A percentile compares a stretch with the other conserved stretches of the same genome.
Conservation (phyloP, 176 grass and related monocot species). For the Avena eriantha region DNA sequence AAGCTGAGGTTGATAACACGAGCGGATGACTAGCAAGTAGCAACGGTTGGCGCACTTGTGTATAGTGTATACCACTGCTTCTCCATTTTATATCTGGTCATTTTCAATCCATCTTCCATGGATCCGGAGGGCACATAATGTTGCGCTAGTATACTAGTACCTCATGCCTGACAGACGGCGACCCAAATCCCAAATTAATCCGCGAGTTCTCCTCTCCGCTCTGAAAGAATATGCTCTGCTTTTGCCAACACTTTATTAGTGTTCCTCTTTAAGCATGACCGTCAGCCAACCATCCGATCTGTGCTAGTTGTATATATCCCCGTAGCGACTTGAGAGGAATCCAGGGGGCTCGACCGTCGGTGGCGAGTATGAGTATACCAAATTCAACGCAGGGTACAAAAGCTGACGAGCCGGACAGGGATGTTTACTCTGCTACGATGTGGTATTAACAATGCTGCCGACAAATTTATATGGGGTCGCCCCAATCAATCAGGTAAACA, state of each 20-base stretch:
- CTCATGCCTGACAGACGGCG: constrained; percentile 2
- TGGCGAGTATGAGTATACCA: neutral
- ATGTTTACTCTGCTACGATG: constrained; percentile 27
- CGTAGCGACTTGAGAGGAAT: constrained; percentile 9
- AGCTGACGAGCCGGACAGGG: constrained; percentile 19
- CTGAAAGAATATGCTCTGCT: neutral
- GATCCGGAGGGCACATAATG: neutral
- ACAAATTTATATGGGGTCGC: neutral
- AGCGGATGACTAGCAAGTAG: neutral
- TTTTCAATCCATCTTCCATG: neutral
- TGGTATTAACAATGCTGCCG: neutral
- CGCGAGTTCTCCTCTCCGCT: neutral
- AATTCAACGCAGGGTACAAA: neutral
- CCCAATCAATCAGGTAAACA: neutral
- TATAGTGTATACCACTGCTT: neutral
- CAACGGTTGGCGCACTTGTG: neutral
- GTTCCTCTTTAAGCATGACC: neutral
- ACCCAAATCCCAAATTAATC: neutral
- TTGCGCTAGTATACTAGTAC: neutral
- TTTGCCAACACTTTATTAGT: neutral
- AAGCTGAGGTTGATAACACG: neutral
- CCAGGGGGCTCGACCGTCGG: constrained; percentile 22
- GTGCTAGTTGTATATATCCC: constrained; percentile 19
- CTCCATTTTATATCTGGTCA: neutral
- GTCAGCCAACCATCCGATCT: neutral